These are phyloP conservation scores for Bolboschoenoplectus hybrid DNA, from an alignment of 202 grass and related monocot genomes.

Conservation along the genomic window DNA sequence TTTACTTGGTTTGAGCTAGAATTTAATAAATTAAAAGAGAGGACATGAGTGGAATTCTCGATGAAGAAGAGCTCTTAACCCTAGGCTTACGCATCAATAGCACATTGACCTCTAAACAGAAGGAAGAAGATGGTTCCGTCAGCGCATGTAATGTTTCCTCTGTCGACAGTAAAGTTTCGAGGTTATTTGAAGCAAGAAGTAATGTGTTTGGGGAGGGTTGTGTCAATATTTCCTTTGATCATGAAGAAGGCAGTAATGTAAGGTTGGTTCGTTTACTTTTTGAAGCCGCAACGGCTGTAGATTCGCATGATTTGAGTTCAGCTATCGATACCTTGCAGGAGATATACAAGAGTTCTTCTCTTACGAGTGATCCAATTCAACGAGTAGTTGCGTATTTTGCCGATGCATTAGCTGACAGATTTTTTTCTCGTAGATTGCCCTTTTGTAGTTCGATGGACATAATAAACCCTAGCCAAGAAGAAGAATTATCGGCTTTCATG, in stretches of 20 bases:
- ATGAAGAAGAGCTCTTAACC: slow-evolving; percentile 44
- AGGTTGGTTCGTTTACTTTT: slow-evolving; percentile 60
- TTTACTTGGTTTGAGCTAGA: neutral
- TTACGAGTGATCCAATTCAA: slow-evolving; percentile 53
- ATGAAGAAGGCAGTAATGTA: slow-evolving; percentile 6
- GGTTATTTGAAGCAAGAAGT: slow-evolving; percentile 52
- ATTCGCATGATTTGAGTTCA: slow-evolving; percentile 38
- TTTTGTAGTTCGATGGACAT: neutral
- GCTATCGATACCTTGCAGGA: slow-evolving; percentile 52
- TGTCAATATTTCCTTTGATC: neutral
- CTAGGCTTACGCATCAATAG: slow-evolving; percentile 53
- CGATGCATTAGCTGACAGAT: slow-evolving; percentile 52
- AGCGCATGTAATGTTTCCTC: slow-evolving; percentile 14
- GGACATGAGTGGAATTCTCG: slow-evolving; percentile 30
- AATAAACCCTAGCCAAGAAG: neutral
- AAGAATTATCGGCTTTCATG: slow-evolving; percentile 63
- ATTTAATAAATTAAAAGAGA: neutral
- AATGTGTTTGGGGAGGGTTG: slow-evolving; percentile 33
- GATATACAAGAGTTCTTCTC: slow-evolving; percentile 54
- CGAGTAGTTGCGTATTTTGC: slow-evolving; percentile 67
- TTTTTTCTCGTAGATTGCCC: slow-evolving; percentile 10
- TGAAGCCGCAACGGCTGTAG: slow-evolving; percentile 41
- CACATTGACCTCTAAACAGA: slow-evolving; percentile 39
- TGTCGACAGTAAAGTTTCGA: slow-evolving; percentile 35
- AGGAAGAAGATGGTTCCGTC: slow-evolving; percentile 33